Percentiles rank a stretch among this genome's conserved stretches.
These are phyloP conservation scores for Torulaspora indica DNA, from an alignment of 805 yeast species.

Conservation along the genomic window DNA sequence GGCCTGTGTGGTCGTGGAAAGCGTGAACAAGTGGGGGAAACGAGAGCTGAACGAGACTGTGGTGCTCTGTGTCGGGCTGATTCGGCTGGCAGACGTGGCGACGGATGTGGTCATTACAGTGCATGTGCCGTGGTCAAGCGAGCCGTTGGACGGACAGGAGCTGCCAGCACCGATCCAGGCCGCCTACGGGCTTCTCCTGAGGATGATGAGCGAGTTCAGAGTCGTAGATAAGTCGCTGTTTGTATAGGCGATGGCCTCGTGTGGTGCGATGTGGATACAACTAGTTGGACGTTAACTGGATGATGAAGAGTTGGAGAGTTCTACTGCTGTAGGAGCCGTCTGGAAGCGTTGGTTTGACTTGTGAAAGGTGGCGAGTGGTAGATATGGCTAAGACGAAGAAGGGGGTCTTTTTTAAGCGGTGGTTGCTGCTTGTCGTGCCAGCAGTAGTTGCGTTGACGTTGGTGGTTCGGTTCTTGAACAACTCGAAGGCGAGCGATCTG, in stretches of 20 bases:
- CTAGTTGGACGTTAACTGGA: not conserved
- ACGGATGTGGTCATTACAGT: slow-evolving; percentile 62
- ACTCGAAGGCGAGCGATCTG: slow-evolving; percentile 29
- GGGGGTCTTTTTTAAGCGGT: slow-evolving; percentile 15
- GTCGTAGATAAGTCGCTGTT: slow-evolving; percentile 30
- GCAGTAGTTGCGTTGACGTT: slow-evolving; percentile 14
- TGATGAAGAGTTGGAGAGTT: not conserved
- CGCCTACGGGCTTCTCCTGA: slow-evolving; percentile 21
- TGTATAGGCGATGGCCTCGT: slow-evolving; percentile 15
- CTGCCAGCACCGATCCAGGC: slow-evolving; percentile 18
- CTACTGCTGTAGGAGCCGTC: not conserved
- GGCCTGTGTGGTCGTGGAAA: not conserved
- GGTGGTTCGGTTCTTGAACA: slow-evolving; percentile 18
- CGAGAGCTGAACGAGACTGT: slow-evolving; percentile 33
- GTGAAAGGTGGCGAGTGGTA: not conserved
- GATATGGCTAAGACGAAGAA: slow-evolving; percentile 21
- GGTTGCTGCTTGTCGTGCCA: slow-evolving; percentile 15
- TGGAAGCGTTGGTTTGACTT: not conserved
- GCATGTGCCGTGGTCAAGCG: slow-evolving; percentile 44
- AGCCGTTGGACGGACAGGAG: not conserved
- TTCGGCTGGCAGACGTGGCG: slow-evolving; percentile 46
- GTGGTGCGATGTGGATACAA: not conserved
- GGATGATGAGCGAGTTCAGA: slow-evolving; percentile 24
- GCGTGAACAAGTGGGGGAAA: slow-evolving; percentile 1
- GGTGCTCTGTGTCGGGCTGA: slow-evolving; percentile 51